Percentiles rank a stretch among this genome's conserved stretches.
phyloP scores from a whole-genome alignment of 371 early-diverging fungal species.

The Rhizopus delemar region DNA sequence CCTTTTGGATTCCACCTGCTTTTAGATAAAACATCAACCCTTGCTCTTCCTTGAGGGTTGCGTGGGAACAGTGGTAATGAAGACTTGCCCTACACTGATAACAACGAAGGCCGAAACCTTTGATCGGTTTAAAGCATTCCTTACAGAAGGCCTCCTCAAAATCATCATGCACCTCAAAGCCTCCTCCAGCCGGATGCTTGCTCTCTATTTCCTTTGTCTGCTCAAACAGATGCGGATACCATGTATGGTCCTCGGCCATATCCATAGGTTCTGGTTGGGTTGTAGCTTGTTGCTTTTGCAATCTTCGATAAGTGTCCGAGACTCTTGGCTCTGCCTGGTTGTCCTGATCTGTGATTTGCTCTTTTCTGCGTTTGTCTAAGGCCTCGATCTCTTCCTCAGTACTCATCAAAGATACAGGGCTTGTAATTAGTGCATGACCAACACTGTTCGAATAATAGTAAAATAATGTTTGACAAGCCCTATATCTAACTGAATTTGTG shows the following conservation, averaged over 20 bases:
- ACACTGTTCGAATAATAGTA: constrained; percentile 48
- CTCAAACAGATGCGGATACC: constrained; percentile 49
- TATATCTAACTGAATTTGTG: constrained; percentile 36
- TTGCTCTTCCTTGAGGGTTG: constrained; percentile 26
- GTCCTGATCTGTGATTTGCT: constrained; percentile 39
- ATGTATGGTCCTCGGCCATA: constrained; percentile 33
- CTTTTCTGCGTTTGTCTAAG: constrained; percentile 28
- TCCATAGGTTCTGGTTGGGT: constrained; percentile 11
- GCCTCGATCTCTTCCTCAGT: constrained; percentile 30
- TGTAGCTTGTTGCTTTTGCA: constrained; percentile 13
- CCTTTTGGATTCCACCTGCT: constrained; percentile 47
- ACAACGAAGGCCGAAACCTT: constrained; percentile 56
- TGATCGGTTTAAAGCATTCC: constrained; percentile 51
- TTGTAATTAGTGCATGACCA: constrained; percentile 55
- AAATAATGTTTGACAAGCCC: constrained; percentile 47
- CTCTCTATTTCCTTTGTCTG: constrained; percentile 3
- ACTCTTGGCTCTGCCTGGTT: neutral
- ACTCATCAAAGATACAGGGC: constrained; percentile 42
- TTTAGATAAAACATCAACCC: constrained; percentile 47
- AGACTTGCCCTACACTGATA: constrained; percentile 52
- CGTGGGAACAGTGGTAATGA: constrained; percentile 42
- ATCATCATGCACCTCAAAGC: constrained; percentile 22
- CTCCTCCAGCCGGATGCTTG: neutral
- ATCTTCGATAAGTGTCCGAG: neutral
- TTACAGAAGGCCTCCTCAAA: constrained; percentile 45